A percentile compares a stretch with the other conserved stretches of the same genome.
phyloP scores from a whole-genome alignment of 73 alveolate species.

The Uronychia binucleata region DNA sequence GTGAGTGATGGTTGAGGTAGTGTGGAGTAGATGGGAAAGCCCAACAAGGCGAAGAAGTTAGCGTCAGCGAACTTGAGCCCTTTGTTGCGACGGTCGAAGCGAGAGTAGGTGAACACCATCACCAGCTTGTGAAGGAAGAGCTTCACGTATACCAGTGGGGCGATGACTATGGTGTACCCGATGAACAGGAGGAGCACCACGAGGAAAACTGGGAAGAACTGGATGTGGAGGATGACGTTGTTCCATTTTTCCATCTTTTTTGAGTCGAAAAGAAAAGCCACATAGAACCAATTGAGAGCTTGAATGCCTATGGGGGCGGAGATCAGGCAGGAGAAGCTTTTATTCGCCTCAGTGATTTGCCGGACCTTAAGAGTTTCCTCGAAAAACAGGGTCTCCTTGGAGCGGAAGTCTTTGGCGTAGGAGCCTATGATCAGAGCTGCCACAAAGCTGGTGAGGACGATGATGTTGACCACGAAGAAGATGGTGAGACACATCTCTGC shows the following conservation, averaged over 20 bases:
- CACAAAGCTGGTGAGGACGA: slow-evolving; percentile 16
- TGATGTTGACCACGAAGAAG: slow-evolving; percentile 13
- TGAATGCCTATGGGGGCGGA: slow-evolving; percentile 57
- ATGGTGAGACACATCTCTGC: slow-evolving; percentile 5
- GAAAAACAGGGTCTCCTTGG: background rate
- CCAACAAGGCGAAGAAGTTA: slow-evolving; percentile 24
- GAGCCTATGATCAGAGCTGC: background rate
- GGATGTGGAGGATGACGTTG: slow-evolving; percentile 20
- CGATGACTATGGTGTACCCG: slow-evolving; percentile 7
- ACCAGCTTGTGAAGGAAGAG: slow-evolving; percentile 52
- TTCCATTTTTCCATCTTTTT: slow-evolving; percentile 23
- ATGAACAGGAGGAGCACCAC: slow-evolving; percentile 34
- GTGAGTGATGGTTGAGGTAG: background rate
- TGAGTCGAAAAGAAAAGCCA: slow-evolving; percentile 38
- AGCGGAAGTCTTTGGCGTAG: slow-evolving; percentile 1
- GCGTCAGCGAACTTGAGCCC: slow-evolving; percentile 56
- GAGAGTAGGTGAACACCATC: slow-evolving; percentile 49
- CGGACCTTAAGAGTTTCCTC: slow-evolving; percentile 51
- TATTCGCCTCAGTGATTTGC: slow-evolving; percentile 50
- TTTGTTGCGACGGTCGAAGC: slow-evolving; percentile 38
- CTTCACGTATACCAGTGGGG: slow-evolving; percentile 53
- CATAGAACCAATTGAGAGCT: slow-evolving; percentile 25
- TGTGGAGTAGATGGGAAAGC: slow-evolving; percentile 1
- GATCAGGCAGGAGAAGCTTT: slow-evolving; percentile 39
- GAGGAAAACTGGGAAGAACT: slow-evolving; percentile 48